Base-by-base conservation (phyloP, 2,329 filamentous ascomycete genomes). In the Cladosporium oxysporum region DNA sequence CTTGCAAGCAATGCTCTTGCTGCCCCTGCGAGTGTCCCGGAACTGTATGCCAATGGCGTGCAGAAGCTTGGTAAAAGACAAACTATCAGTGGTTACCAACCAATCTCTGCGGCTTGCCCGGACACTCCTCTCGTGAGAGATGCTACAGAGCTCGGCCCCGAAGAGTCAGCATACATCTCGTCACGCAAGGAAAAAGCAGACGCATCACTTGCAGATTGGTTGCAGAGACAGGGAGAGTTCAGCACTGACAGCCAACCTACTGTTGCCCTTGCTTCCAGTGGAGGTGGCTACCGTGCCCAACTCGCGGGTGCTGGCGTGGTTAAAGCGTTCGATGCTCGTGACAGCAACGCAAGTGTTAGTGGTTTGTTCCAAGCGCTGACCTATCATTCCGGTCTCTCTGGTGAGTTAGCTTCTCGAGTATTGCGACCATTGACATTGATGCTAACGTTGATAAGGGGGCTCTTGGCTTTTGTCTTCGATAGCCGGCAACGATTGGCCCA, bases 401-500 rank as follows among this genome's bases (percentile, higher is more conserved):
- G 61, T 63, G 26, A 63, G 61, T 23, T 18, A 12, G 8, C 1
- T 23, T 10, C 6, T 47, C n/a, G 41, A 10, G 4, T 23, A 7
- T 10, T 23, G 5, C 41, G 33, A 26, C 6, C 44, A 21, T n/a
- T n/a, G 44, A 21, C 16, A 16, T 21, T 37, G 4, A 23, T 33
- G 52, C 55, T 52, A 18, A 62, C 59, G 12, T 70, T 80, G 5
- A 11, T 78, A 76, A 55, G 80, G 81, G 29, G 82, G 82, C 47
- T 70, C 73, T 2, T 83, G 81, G 82, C 73, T 83, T n/a, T 69
- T 83, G 1, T 78, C 78, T 3, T 81, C 81, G 2, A 63, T 83
- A 21, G 76, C 78, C 12, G 81, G 79, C 8, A 83, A 82, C 71
- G 80, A 83, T 67, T 82, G 79, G 71, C 79, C 80, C 1, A 83